Percentiles rank a stretch among this genome's conserved stretches.
phyloP scores from a whole-genome alignment of 31 red algal species.

The Asparagopsis taxiformis region DNA sequence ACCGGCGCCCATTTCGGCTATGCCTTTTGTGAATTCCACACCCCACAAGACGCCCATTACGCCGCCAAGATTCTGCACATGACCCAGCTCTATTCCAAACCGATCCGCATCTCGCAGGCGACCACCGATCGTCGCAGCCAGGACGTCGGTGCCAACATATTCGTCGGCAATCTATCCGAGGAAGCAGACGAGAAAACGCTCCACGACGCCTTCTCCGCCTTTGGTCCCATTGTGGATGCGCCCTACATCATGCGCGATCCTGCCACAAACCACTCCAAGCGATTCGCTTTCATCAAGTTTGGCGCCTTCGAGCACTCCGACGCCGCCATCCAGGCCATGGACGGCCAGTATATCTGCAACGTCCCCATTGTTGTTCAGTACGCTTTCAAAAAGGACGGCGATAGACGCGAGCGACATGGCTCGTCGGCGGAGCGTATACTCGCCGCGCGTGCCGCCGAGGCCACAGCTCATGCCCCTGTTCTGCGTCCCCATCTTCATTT shows the following conservation, averaged over 20 bases:
- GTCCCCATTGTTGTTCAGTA: constrained; percentile 83
- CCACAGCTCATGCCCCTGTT: not conserved
- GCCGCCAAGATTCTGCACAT: constrained; percentile 74
- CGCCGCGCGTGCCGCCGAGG: constrained; percentile 59
- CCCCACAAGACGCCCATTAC: constrained; percentile 66
- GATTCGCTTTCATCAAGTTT: constrained; percentile 82
- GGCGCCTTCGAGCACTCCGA: constrained; percentile 69
- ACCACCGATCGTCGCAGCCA: constrained; percentile 40
- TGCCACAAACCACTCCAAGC: constrained; percentile 38
- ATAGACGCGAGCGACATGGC: constrained; percentile 78
- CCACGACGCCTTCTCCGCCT: constrained; percentile 81
- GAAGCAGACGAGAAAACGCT: constrained; percentile 86
- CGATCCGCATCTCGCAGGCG: constrained; percentile 71
- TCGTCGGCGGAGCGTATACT: constrained; percentile 78
- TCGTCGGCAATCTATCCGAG: constrained; percentile 82
- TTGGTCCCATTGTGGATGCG: constrained; percentile 73
- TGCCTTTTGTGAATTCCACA: constrained; percentile 81
- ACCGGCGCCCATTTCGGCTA: constrained; percentile 79
- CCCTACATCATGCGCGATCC: constrained; percentile 69
- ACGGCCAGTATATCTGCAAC: constrained; percentile 75
- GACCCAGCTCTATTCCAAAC: constrained; percentile 55
- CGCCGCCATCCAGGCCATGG: constrained; percentile 78
- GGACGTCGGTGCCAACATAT: constrained; percentile 87
- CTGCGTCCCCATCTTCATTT: constrained; percentile 39
- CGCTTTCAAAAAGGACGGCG: constrained; percentile 85